Evolutionary conservation across 768 basidiomycete genomes (phyloP), one percentile per base, ranked within the genome.

Genomic region (Amanita rimosa): DNA sequence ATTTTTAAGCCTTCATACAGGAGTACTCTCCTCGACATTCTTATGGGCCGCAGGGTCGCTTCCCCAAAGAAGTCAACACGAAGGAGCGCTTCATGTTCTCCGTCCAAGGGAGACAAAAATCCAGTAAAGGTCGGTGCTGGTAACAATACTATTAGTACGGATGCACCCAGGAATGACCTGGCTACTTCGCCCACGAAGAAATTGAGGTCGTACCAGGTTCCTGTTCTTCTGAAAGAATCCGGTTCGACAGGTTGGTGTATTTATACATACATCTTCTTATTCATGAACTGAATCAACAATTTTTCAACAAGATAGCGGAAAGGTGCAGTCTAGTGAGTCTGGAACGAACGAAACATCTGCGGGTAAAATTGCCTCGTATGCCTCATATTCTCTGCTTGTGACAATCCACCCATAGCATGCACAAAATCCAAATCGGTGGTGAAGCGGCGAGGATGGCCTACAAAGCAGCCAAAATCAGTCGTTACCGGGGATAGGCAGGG

Each of bases 1-100:
- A 74, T 72, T 19, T 82, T 79, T 56, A 67, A 75, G 19, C 78
- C 80, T 0, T 63, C 75, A 1, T 66, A 64, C 13, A 62, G 66
- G 43, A 81, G 74, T 54, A 64, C 64, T 1, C 71, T 82, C 0
- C 58, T 71, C 2, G 73, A 79, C 37, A 72, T 80, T 21, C 67
- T 81, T 2, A 67, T 81, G 5, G 67, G 75, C 5, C 52, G 57
- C 14, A 70, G 70, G 6, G 66, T 74, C 0, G 42, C 62, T 3
- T 62, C 64, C 5, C 45, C 62, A 5, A 58, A 57, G 43, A 63
- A 53, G 40, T 52, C 54, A 16, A 48, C 46, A 7, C 57, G 53
- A n/a, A 55, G 63, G 37, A 64, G 61, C 40, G 50, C 52, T n/a
- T 64, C 67, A 2, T 53, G 51, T 31, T 67, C 68, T 31, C 67